Conservation (phyloP, 768 basidiomycete species). For the Serendipita sp. region DNA sequence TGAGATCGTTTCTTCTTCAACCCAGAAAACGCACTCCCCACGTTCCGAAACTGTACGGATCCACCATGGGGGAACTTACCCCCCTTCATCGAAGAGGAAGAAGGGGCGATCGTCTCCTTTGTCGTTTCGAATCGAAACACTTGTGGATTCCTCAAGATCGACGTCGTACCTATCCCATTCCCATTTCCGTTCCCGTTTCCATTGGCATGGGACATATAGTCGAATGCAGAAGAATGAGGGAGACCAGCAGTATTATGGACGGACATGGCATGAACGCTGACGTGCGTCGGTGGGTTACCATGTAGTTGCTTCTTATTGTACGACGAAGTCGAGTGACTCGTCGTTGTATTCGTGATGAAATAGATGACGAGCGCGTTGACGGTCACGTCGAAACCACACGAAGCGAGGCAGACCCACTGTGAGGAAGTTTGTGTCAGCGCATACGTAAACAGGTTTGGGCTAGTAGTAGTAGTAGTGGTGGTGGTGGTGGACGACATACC, state of each 20-base stretch:
- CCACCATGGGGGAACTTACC: neutral
- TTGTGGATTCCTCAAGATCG: neutral
- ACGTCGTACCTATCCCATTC: neutral
- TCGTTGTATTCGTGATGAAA: neutral
- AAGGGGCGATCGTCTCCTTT: neutral
- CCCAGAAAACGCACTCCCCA: neutral
- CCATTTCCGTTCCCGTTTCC: neutral
- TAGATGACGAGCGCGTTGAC: constrained; percentile 11
- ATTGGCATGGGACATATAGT: neutral
- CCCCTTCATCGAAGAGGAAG: no score
- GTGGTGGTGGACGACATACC: neutral
- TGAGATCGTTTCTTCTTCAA: neutral
- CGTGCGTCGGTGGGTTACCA: neutral
- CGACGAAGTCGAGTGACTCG: no score
- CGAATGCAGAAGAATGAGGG: no score
- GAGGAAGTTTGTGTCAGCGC: no score
- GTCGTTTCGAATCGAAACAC: neutral
- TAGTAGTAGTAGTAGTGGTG: neutral
- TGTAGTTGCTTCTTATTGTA: no score
- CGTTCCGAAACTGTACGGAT: neutral
- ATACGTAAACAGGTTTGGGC: neutral
- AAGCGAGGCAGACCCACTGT: constrained; percentile 12
- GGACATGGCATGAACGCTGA: neutral
- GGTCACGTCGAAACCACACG: constrained; percentile 9
- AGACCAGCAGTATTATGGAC: neutral